Percentiles rank a stretch among this genome's conserved stretches.
Evolutionary conservation across 345 rosid species (phyloP).

Genomic region (Eucalyptus urophylla): DNA sequence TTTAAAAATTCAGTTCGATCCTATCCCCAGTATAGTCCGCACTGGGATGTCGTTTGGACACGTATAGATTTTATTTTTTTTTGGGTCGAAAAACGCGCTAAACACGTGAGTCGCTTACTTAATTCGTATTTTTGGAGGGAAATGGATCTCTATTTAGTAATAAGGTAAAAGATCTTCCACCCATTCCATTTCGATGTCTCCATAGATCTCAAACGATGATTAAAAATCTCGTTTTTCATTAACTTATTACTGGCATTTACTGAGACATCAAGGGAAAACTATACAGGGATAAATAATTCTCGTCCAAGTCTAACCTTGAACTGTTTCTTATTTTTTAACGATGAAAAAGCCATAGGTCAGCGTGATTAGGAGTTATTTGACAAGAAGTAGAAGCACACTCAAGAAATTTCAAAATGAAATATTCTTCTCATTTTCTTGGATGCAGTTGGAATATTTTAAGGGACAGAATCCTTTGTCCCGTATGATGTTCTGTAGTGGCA

Average conservation of each 20-base stretch:
- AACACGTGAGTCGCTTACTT: background rate
- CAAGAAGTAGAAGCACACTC: background rate
- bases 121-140: background rate
- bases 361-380: background rate
- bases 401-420: background rate
- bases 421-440: background rate
- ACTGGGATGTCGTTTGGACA: background rate
- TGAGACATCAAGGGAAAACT: background rate
- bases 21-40: accelerated
- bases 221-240: background rate
- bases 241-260: accelerated
- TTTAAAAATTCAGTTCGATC: background rate
- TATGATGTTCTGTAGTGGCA: background rate
- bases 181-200: background rate
- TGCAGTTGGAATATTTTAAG: background rate
- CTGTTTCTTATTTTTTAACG: background rate
- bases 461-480: background rate
- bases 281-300: accelerated
- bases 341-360: background rate
- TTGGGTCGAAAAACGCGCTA: background rate
- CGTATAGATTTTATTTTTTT: background rate
- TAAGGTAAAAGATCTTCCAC: background rate
- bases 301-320: background rate
- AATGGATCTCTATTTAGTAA: background rate
- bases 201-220: accelerated